Percentiles rank a stretch among this genome's conserved stretches.
phyloP scores from a whole-genome alignment of 257 asterid species.

The Fraxinus cuspidata region DNA sequence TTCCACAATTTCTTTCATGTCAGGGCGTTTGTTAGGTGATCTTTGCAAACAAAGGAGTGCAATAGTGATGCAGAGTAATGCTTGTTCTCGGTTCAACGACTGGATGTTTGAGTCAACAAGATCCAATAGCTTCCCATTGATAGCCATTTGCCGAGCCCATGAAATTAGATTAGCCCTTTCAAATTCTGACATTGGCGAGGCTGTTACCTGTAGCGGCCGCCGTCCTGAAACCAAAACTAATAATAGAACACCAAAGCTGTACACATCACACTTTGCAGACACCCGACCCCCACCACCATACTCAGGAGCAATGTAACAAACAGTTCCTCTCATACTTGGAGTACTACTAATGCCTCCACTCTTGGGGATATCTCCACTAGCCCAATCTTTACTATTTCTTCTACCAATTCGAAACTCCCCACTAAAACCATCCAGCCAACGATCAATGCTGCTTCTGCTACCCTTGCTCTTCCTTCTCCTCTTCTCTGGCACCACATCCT shows the following conservation, averaged over 20 bases:
- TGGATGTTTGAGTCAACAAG: slow-evolving; percentile 71
- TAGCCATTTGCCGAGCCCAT: slow-evolving; percentile 89
- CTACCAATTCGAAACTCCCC: slow-evolving; percentile 75
- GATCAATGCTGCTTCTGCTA: slow-evolving; percentile 68
- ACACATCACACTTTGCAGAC: slow-evolving; percentile 82
- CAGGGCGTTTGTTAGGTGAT: slow-evolving; percentile 71
- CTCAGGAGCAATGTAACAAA: slow-evolving; percentile 90
- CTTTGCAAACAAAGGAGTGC: slow-evolving; percentile 83
- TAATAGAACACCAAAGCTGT: slow-evolving; percentile 83
- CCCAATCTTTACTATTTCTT: slow-evolving; percentile 75
- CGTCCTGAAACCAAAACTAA: slow-evolving; percentile 80
- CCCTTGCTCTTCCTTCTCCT: slow-evolving; percentile 59
- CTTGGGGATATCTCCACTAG: slow-evolving; percentile 70
- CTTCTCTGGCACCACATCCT: slow-evolving; percentile 50
- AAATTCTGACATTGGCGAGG: slow-evolving; percentile 88
- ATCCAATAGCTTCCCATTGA: slow-evolving; percentile 68
- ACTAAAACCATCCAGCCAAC: slow-evolving; percentile 83
- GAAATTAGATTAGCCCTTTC: slow-evolving; percentile 90
- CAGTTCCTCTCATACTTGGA: slow-evolving; percentile 96
- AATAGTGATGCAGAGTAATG: slow-evolving; percentile 66
- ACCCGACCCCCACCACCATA: slow-evolving; percentile 68
- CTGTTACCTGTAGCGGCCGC: slow-evolving; percentile 91
- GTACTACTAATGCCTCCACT: slow-evolving; percentile 96
- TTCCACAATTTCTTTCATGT: slow-evolving; percentile 72
- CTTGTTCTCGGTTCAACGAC: slow-evolving; percentile 57